phyloP scores from a whole-genome alignment of 1,284 basidiomycete genomes.

The Taiwanofungus camphoratus region DNA sequence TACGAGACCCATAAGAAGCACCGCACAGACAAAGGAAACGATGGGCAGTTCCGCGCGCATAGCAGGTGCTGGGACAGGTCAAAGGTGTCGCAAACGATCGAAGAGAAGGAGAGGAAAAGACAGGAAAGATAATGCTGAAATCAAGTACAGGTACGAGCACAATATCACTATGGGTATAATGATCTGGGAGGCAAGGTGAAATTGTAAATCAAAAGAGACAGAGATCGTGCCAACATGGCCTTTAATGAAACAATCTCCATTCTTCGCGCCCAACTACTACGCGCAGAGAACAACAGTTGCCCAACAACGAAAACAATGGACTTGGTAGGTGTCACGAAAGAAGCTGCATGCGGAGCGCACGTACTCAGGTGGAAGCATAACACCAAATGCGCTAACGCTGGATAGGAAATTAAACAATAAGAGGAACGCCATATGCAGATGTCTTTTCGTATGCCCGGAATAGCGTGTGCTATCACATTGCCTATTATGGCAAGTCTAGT shows the following conservation, averaged over 20 bases:
- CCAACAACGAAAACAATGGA: not conserved
- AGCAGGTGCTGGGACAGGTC: not conserved
- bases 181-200: not conserved
- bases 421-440: constrained; percentile 6
- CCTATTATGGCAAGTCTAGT: constrained; percentile 9
- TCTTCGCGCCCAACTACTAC: too few species aligned
- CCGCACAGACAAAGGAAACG: constrained; percentile 43
- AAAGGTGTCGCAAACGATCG: constrained; percentile 6
- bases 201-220: not conserved
- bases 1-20: constrained; percentile 33
- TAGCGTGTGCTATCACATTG: constrained; percentile 3
- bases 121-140: not conserved
- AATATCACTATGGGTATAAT: not conserved
- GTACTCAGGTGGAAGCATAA: too few species aligned
- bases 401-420: constrained; percentile 6
- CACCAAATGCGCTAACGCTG: too few species aligned
- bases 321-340: too few species aligned
- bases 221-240: too few species aligned
- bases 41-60: constrained; percentile 45
- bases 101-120: not conserved
- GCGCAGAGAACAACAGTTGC: not conserved
- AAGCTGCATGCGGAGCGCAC: too few species aligned
- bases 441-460: constrained; percentile 5
- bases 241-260: too few species aligned
- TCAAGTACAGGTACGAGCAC: not conserved